These are phyloP conservation scores for Abortiporus biennis DNA, from an alignment of 1,284 basidiomycete genomes.

Conservation along the genomic window DNA sequence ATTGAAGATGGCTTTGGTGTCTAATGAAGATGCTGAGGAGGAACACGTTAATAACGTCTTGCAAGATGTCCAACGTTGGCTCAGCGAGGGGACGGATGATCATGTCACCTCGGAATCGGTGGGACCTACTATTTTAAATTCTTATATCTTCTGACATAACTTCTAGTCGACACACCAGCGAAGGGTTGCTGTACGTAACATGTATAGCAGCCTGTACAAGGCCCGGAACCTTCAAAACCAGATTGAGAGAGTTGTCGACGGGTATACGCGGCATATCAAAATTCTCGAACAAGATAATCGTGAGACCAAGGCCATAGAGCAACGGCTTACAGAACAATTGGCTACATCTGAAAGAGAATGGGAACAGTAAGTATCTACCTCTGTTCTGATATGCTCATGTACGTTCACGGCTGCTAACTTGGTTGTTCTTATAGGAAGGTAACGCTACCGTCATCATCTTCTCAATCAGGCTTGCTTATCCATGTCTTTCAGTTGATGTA, in stretches of 20 bases:
- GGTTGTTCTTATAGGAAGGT: background rate
- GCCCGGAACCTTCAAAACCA: background rate
- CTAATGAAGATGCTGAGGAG: constrained; percentile 33
- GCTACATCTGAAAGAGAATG: background rate
- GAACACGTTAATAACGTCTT: constrained; percentile 37
- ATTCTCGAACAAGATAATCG: background rate
- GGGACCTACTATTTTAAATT: background rate
- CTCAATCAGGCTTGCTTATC: background rate
- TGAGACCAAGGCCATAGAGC: background rate
- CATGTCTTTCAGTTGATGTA: background rate
- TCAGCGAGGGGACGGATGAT: constrained; percentile 20
- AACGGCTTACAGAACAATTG: too few species aligned
- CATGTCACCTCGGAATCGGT: background rate
- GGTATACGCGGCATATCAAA: background rate
- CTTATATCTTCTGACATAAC: background rate
- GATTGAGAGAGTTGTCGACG: background rate
- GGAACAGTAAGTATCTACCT: background rate
- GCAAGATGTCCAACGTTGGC: constrained; percentile 41
- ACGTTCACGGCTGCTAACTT: background rate
- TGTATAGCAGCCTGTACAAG: background rate
- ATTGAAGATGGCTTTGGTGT: constrained; percentile 40
- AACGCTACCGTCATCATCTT: background rate
- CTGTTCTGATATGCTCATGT: background rate
- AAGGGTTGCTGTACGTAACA: background rate
- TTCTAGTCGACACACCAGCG: background rate